Base-by-base conservation (phyloP, 2,329 filamentous ascomycete species). In the Paramyrothecium sp. region DNA sequence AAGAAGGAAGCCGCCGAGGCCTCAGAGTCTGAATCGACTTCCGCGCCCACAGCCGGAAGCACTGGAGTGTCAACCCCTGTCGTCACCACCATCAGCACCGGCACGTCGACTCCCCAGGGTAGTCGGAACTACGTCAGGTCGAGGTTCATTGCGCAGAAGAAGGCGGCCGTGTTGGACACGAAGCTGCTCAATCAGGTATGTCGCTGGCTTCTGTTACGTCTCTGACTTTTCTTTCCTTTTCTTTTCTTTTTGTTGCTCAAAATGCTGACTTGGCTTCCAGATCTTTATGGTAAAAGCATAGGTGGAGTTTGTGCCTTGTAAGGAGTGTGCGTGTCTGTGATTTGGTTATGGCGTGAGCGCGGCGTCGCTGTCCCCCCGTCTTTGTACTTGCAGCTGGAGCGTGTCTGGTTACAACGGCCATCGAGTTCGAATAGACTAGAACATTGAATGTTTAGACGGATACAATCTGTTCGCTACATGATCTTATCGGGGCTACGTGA, bases 111-210 rank as follows among this genome's bases (percentile, higher is more conserved):
- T 30, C 79, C 80, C 57, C 76, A 71, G 59, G 75, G 73, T 10
- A 86, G 82, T 52, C 84, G 92, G 61, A 90, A 93, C 70, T 84
- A 89, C 55, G 86, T 93, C 51, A 81, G 94, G 61, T 87, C 90
- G 63, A 83, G 91, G 59, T 91, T 93, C 73, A 97, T 98, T 67
- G 89, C 89, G 56, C 91, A 95, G 66, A 98, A 98, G 79, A 88
- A 87, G 66, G 85, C 89, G 77, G 92, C 93, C 2, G 84, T 92
- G 58, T 83, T 92, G 77, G 90, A 97, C 72, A 83, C 88, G 52
- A 87, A 89, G 68, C 91, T 92, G 16, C 75, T 98, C 68, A 94
- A 93, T 71, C 92, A 97, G 86, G 90, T 93, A 76, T 72, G 78
- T 62, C 16, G 41, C 17, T 26, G 8, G 10, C 5, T 38, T n/a